Evolutionary conservation across 306 rosid species (phyloP), one percentile per base, ranked within the genome.

Genomic region (Vicia sativa): DNA sequence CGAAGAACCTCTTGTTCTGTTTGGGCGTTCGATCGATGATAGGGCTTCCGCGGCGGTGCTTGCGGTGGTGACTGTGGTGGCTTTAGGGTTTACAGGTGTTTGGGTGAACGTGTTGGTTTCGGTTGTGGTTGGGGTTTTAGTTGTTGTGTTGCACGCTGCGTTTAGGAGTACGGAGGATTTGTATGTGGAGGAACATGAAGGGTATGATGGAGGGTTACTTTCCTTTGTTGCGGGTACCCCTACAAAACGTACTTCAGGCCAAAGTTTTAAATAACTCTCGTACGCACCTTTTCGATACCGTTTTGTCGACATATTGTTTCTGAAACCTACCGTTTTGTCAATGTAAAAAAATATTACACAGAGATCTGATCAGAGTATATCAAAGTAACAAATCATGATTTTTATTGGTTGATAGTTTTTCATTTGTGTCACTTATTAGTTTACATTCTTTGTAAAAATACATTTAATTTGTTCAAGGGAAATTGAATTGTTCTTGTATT

Each of bases 201-300:
- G 65, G 0, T 82, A 70, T 15, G 87, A 81, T 60, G 95, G 91
- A 35, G 89, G 97, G 6, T 55, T 89, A 77, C 68, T 80, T 42
- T 91, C 96, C 8, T 81, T 91, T 28, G 96, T 83, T 11, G 91
- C 78, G 26, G 78, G 78, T 43, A 87, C 96, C 66, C 87, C 89
- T 19, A 85, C 91, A 25, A 73, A 41, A 23, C 77, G 82, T 26
- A 11, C 74, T 9, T 2, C 49, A 44, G 83, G 81, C 10, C 37
- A 7, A 31, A 7, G 9, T 31, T 31, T 31, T 31, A 31, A 31
- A 6, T 31, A 31, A 29, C 35, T 28, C 34, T 2, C 2, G 2
- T 2, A 1, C n/a, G n/a, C n/a, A n/a, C n/a, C n/a, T n/a, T n/a
- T 23, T 2, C 26, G 26, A 23, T 23, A 23, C 26, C 26, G 26